Evolutionary conservation across 169 alveolate species (phyloP).

Genomic region (Besnoitia besnoiti): DNA sequence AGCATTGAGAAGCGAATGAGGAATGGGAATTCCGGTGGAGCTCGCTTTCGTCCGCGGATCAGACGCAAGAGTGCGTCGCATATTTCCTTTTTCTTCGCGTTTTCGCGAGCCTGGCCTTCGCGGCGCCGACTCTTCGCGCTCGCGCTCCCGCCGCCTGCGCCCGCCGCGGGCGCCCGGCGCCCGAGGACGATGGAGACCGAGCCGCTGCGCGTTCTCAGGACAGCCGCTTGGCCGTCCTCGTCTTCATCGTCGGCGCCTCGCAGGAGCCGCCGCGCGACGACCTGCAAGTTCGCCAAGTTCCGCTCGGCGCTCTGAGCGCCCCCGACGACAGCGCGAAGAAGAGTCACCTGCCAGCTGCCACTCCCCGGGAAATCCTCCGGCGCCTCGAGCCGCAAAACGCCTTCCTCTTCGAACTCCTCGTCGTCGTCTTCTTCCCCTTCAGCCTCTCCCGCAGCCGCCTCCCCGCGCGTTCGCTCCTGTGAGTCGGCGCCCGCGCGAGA

Average conservation of each 20-base stretch:
- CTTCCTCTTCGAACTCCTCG: too few relatives aligned
- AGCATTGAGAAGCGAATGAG: slow-evolving; percentile 2
- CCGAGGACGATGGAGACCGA: neutral
- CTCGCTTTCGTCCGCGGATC: neutral
- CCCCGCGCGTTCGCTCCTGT: too few relatives aligned
- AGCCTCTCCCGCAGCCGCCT: neutral
- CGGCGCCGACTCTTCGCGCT: neutral
- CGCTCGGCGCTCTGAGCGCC: neutral
- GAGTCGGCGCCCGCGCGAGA: neutral
- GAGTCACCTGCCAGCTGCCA: neutral
- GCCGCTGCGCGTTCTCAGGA: neutral
- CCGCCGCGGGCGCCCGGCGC: neutral
- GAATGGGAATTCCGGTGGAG: neutral
- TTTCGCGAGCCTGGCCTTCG: neutral
- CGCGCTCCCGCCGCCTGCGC: neutral
- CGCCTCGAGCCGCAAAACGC: too few relatives aligned
- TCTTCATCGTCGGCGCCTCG: neutral
- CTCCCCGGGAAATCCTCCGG: too few relatives aligned
- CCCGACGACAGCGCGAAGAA: neutral
- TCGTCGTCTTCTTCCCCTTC: neutral
- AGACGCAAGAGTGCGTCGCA: slow-evolving; percentile 2
- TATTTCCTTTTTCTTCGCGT: neutral
- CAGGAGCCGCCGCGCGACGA: neutral
- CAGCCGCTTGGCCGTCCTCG: neutral
- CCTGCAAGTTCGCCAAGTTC: neutral